Conservation (phyloP, 495 filamentous ascomycete genomes). For the Saxophila tyrrhenica region DNA sequence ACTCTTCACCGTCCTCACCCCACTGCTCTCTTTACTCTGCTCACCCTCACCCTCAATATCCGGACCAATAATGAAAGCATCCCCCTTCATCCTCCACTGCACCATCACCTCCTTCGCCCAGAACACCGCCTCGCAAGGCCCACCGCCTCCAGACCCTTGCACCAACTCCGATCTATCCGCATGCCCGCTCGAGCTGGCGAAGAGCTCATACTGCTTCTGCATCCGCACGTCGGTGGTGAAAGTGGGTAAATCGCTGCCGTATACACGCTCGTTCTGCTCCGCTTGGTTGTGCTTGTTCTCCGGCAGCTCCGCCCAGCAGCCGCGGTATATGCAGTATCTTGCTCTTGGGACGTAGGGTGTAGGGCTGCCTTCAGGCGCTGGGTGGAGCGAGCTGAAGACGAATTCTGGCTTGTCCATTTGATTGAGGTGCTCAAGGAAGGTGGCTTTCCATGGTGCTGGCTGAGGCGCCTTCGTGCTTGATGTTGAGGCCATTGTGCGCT, state of each 20-base stretch:
- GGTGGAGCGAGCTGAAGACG: constrained; percentile 54
- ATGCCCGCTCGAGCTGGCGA: constrained; percentile 33
- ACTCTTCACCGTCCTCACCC: constrained; percentile 37
- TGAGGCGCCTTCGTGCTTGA: constrained; percentile 14
- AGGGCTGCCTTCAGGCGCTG: constrained; percentile 25
- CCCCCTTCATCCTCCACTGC: constrained; percentile 78
- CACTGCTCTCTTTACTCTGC: constrained; percentile 32
- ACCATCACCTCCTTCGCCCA: constrained; percentile 60
- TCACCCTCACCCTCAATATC: constrained; percentile 39
- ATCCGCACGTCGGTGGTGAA: constrained; percentile 84
- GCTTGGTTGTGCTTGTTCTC: constrained; percentile 56
- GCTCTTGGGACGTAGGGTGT: constrained; percentile 43
- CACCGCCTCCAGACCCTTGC: constrained; percentile 49
- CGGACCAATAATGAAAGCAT: constrained; percentile 45
- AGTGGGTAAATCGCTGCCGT: constrained; percentile 61
- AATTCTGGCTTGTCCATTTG: constrained; percentile 55
- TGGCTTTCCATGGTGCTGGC: constrained; percentile 52
- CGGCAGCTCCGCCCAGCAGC: constrained; percentile 64
- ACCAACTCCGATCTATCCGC: constrained; percentile 27
- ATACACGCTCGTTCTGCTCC: constrained; percentile 53
- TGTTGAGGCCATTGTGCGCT: constrained; percentile 23
- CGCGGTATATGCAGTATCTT: constrained; percentile 64
- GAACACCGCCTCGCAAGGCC: constrained; percentile 67
- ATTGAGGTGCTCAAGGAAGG: constrained; percentile 54
- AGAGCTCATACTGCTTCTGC: constrained; percentile 65